phyloP scores from a whole-genome alignment of 768 basidiomycete species.

The Xerocomus brunneocitrinus region DNA sequence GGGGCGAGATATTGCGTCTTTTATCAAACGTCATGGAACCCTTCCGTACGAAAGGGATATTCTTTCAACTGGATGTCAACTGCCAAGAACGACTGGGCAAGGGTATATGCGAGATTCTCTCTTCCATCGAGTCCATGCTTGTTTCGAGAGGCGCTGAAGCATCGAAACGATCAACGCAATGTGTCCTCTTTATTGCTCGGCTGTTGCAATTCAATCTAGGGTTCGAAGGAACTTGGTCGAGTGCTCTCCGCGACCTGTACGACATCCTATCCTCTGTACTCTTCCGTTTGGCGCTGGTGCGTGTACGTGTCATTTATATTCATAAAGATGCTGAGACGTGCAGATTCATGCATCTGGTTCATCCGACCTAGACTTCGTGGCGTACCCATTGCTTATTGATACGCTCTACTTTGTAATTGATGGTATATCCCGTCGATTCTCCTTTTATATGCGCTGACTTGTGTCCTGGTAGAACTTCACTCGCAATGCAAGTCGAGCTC shows the following conservation, averaged over 20 bases:
- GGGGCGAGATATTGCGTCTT: conserved; percentile 66
- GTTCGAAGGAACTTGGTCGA: conserved; percentile 56
- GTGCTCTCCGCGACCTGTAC: conserved; percentile 43
- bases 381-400: conserved; percentile 66
- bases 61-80: conserved; percentile 44
- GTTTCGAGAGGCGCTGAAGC: conserved; percentile 18
- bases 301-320: conserved; percentile 22
- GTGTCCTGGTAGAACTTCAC: conserved; percentile 49
- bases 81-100: conserved; percentile 55
- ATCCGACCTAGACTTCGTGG: conserved; percentile 45
- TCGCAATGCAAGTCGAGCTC: conserved; percentile 48
- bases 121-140: conserved; percentile 36
- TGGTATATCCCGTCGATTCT: conserved; percentile 39
- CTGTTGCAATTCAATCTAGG: conserved; percentile 71
- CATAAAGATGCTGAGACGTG: neutral
- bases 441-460: neutral
- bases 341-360: conserved; percentile 55
- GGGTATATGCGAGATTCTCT: conserved; percentile 45
- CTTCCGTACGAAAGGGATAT: conserved; percentile 45
- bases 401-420: conserved; percentile 71
- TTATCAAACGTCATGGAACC: conserved; percentile 67
- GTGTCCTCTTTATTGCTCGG: conserved; percentile 55
- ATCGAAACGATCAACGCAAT: conserved; percentile 33
- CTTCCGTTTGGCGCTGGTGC: conserved; percentile 49
- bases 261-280: conserved; percentile 39